A percentile compares a stretch with the other conserved stretches of the same genome.
Evolutionary conservation across 2,329 filamentous ascomycete genomes (phyloP).

Genomic region (Colletotrichum somersetense): DNA sequence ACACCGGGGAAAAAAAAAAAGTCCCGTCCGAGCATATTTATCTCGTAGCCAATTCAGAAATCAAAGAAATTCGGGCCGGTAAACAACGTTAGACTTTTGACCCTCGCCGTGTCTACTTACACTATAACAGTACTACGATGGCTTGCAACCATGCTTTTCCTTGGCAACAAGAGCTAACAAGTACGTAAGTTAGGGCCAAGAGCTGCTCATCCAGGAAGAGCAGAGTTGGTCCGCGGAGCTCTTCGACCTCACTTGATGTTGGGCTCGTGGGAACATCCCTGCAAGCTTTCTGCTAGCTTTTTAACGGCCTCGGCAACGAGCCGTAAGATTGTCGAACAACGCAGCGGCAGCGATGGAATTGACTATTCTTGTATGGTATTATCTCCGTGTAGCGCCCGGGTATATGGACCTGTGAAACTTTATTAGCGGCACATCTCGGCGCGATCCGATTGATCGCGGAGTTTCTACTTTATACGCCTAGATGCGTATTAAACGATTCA

Average conservation of each 20-base stretch:
- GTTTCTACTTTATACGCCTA: background rate
- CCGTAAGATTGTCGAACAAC: slow-evolving; percentile 10
- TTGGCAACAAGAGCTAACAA: background rate
- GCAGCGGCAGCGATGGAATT: background rate
- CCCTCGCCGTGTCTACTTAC: slow-evolving; percentile 10
- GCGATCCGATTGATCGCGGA: slow-evolving; percentile 8
- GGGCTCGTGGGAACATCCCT: slow-evolving; percentile 12
- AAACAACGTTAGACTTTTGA: background rate
- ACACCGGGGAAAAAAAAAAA: background rate
- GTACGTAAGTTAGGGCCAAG: background rate
- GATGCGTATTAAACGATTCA: background rate
- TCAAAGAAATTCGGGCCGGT: background rate
- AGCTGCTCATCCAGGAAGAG: background rate
- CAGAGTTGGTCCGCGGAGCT: background rate
- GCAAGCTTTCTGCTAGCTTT: slow-evolving; percentile 20
- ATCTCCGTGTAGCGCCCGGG: slow-evolving; percentile 5
- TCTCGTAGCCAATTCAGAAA: slow-evolving; percentile 8
- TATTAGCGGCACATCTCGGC: slow-evolving; percentile 21
- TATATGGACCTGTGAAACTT: slow-evolving; percentile 14
- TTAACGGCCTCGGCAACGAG: slow-evolving; percentile 4
- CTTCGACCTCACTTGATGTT: background rate
- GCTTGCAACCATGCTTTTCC: background rate
- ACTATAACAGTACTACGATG: background rate
- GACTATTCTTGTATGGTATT: slow-evolving; percentile 10
- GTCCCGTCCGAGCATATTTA: slow-evolving; percentile 15